Conservation (phyloP, 225 moss, liverwort and hornwort genomes). For the Pseudoscleropodium purum region DNA sequence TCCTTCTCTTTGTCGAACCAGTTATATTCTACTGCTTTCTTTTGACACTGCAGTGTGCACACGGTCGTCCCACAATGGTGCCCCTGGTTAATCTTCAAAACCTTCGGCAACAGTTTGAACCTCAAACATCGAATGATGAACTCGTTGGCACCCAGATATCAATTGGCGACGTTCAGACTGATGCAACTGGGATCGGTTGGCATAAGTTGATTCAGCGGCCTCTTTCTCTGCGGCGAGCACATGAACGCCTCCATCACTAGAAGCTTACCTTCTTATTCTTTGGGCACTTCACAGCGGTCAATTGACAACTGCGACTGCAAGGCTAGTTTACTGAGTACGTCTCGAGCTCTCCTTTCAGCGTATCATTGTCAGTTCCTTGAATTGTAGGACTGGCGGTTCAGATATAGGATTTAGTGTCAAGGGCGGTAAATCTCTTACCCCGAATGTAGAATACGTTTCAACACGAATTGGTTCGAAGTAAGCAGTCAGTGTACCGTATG, state of each 20-base stretch:
- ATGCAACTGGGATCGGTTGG: conserved; percentile 12
- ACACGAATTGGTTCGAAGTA: not conserved
- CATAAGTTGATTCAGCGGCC: conserved; percentile 32
- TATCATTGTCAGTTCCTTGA: not conserved
- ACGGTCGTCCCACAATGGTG: conserved; percentile 97
- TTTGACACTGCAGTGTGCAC: conserved; percentile 71
- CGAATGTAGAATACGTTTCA: not conserved
- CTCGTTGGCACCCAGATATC: not conserved
- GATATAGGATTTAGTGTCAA: not conserved
- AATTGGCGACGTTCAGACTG: not conserved
- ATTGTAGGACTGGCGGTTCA: not conserved
- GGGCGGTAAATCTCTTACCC: not conserved
- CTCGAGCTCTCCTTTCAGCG: not conserved
- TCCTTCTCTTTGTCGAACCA: not conserved
- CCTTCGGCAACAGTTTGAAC: conserved; percentile 40
- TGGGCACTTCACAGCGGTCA: not conserved
- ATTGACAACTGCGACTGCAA: not conserved
- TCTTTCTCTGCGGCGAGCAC: conserved; percentile 48
- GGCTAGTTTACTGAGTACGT: not conserved
- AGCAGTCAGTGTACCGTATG: not conserved
- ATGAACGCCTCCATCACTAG: conserved; percentile 28
- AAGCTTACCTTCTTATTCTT: not conserved
- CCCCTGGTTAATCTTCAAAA: conserved; percentile 67
- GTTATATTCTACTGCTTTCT: not conserved
- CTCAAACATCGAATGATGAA: not conserved